Conservation (phyloP, 495 filamentous ascomycete genomes). For the Amorphotheca resinae region DNA sequence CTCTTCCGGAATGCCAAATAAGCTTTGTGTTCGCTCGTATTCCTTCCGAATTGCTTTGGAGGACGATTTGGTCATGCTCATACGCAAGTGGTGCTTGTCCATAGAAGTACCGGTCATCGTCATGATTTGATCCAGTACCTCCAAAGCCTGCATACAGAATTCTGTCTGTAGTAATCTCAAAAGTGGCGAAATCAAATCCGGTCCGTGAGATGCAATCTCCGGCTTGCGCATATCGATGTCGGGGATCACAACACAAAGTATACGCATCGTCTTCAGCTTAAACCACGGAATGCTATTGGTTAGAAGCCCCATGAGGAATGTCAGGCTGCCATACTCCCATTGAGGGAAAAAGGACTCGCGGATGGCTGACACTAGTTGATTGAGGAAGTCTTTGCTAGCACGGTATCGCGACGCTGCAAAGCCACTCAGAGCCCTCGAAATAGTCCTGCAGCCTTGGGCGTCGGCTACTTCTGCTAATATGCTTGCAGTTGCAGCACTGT, state of each 20-base stretch:
- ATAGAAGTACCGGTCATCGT: slow-evolving; percentile 84
- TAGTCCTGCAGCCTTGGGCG: slow-evolving; percentile 42
- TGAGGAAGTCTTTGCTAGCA: slow-evolving; percentile 64
- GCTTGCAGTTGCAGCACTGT: slow-evolving; percentile 48
- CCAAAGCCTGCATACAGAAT: slow-evolving; percentile 79
- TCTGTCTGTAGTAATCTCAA: slow-evolving; percentile 85
- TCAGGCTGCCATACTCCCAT: slow-evolving; percentile 70
- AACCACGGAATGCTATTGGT: slow-evolving; percentile 83
- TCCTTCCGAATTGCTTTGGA: slow-evolving; percentile 80
- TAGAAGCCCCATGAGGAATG: slow-evolving; percentile 83
- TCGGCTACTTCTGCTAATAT: slow-evolving; percentile 62
- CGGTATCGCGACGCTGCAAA: slow-evolving; percentile 60
- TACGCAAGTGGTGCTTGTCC: slow-evolving; percentile 86
- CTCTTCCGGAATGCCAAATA: slow-evolving; percentile 93
- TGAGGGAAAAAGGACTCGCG: slow-evolving; percentile 70
- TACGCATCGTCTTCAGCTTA: slow-evolving; percentile 81
- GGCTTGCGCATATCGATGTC: slow-evolving; percentile 87
- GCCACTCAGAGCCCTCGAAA: slow-evolving; percentile 49
- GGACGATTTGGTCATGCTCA: slow-evolving; percentile 84
- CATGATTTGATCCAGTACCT: slow-evolving; percentile 89
- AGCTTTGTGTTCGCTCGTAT: slow-evolving; percentile 82
- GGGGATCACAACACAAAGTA: slow-evolving; percentile 74
- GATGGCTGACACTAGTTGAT: slow-evolving; percentile 61
- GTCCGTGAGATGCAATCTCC: slow-evolving; percentile 82
- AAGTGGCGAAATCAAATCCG: slow-evolving; percentile 89